These are phyloP conservation scores for Daldinia vernicosa DNA, from an alignment of 495 filamentous ascomycete genomes.

Conservation along the genomic window DNA sequence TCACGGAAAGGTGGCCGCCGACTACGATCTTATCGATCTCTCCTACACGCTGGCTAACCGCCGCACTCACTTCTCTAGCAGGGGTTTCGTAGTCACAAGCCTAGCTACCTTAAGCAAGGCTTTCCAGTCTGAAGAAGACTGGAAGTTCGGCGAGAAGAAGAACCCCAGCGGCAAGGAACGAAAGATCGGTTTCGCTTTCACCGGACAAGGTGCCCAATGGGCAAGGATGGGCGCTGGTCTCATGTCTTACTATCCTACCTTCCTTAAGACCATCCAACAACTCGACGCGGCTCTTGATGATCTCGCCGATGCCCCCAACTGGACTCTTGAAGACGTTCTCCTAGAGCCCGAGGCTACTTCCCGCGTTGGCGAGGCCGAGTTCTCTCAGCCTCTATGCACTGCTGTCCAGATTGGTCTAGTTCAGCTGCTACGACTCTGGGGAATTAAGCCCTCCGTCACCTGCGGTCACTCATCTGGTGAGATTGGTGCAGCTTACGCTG, in stretches of 20 bases:
- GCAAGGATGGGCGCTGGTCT: constrained; percentile 54
- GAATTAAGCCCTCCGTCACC: constrained; percentile 58
- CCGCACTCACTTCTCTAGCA: constrained; percentile 14
- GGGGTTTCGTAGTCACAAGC: constrained; percentile 20
- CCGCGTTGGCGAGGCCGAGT: constrained; percentile 47
- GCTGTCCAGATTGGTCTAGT: constrained; percentile 64
- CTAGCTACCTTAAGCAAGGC: constrained; percentile 11
- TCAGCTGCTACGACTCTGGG: constrained; percentile 61
- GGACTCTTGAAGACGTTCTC: constrained; percentile 42
- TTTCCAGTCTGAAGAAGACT: constrained; percentile 2
- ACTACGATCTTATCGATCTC: constrained; percentile 26
- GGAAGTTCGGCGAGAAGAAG: constrained; percentile 18
- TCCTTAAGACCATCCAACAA: constrained; percentile 30
- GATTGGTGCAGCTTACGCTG: constrained; percentile 63
- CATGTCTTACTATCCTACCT: constrained; percentile 33
- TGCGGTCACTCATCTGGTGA: constrained; percentile 73
- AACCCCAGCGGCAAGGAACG: background rate
- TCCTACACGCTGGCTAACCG: constrained; percentile 25
- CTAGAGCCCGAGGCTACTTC: constrained; percentile 27
- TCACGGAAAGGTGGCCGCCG: constrained; percentile 16
- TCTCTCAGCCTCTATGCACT: constrained; percentile 58
- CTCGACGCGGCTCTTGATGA: constrained; percentile 24
- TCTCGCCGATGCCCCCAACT: constrained; percentile 26
- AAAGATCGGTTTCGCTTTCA: constrained; percentile 34
- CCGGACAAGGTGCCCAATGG: constrained; percentile 57